phyloP scores from a whole-genome alignment of 225 moss, liverwort and hornwort genomes.

The Physcomitrium patens region DNA sequence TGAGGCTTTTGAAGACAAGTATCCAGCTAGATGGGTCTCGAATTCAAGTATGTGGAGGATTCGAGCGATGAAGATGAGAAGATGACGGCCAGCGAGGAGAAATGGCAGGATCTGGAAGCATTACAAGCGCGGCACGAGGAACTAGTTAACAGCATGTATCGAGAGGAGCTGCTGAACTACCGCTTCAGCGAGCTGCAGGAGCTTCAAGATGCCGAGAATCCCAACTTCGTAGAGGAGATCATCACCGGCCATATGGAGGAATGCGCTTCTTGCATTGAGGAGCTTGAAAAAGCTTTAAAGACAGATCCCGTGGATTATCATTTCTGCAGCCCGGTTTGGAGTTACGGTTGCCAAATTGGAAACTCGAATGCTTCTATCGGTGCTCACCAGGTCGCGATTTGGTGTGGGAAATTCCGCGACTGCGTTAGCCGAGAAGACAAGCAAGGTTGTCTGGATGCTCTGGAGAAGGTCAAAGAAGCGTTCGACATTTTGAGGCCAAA shows the following conservation, averaged over 20 bases:
- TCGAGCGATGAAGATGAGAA: too few relatives aligned
- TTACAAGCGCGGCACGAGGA: background rate
- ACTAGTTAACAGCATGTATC: background rate
- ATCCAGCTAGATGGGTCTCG: too few relatives aligned
- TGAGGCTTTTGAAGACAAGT: too few relatives aligned
- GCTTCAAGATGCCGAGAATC: background rate
- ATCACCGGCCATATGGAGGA: background rate
- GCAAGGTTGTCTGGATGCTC: background rate
- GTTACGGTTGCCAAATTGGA: background rate
- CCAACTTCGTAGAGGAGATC: constrained; percentile 5
- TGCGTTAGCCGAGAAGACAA: background rate
- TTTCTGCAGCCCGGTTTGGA: background rate
- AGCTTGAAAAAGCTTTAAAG: background rate
- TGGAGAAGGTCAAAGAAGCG: constrained; percentile 2
- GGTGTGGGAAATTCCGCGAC: background rate
- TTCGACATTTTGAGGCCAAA: background rate
- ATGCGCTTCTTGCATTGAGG: background rate
- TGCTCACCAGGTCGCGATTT: background rate
- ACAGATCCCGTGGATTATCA: background rate
- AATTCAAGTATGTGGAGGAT: too few relatives aligned
- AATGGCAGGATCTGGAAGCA: background rate
- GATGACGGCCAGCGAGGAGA: too few relatives aligned
- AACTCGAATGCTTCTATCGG: background rate
- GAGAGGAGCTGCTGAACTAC: background rate
- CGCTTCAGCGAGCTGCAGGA: background rate